Evolutionary conservation across 345 rosid species (phyloP), one percentile per base, ranked within the genome.

Genomic region (Gossypium raimondii): DNA sequence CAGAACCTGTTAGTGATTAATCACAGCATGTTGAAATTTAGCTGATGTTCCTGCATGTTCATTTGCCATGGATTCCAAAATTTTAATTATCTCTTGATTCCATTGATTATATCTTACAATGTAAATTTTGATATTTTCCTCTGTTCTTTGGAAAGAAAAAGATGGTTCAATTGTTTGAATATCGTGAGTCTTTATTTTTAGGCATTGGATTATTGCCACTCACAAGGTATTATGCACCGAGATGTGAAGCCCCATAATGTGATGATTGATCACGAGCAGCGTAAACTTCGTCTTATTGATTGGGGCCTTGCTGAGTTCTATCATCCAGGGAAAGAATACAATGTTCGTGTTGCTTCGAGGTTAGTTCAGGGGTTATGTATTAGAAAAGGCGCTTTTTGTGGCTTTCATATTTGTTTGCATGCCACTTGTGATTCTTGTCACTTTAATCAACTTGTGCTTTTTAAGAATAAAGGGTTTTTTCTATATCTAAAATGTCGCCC

Each of bases 241-340:
- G 99, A 95, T 85, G 99, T 95, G 79, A 95, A 93, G 82, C 99
- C 99, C 12, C 99, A 95, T 82, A 95, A 95, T 84, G 96, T 95
- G 70, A 93, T 93, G 99, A 95, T 95, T 84, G 99, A 95, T 84
- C 99, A 91, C 25, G 99, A 88, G 76, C 97, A 88, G 79, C 87
- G 96, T 59, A 95, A 93, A 75, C 98, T 95, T 56, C 96, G 97
- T 45, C 88, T 95, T 64, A 95, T 95, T 78, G 99, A 95, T 71
- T 93, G 99, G 99, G 99, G 98, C 65, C 90, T 94, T 68, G 98
- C 98, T 3, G 98, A 94, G 77, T 94, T 94, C 60, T 94, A 94
- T 82, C 98, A 94, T 85, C 98, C 98, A 44, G 97, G 93, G 74
- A 88, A 92, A 84, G 98, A 94, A 65, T 92, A 94, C 79, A 94